A percentile compares a stretch with the other conserved stretches of the same genome.
Evolutionary conservation across 441 rosid genomes (phyloP).

Genomic region (Populus hybrid): DNA sequence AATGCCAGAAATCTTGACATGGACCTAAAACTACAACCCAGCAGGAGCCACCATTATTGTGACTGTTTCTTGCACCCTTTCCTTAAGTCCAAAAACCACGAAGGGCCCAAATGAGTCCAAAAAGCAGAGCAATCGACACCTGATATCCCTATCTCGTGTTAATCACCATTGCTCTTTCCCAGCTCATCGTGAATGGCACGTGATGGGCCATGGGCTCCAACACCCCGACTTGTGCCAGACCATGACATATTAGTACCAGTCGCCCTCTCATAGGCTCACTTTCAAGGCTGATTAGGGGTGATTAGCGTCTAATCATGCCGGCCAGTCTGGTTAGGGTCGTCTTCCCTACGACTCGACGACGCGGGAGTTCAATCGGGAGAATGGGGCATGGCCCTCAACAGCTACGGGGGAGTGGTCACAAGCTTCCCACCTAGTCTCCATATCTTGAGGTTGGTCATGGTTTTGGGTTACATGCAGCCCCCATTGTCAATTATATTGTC

Average conservation of each 20-base stretch:
- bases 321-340: background rate
- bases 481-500: slow-evolving; percentile 32
- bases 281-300: slow-evolving; percentile 7
- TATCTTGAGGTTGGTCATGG: slow-evolving; percentile 16
- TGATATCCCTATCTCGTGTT: too few relatives aligned
- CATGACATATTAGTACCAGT: background rate
- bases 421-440: background rate
- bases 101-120: background rate
- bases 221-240: background rate
- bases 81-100: background rate
- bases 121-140: background rate
- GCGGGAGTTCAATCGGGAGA: background rate
- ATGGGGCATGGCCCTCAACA: slow-evolving; percentile 2
- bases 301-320: slow-evolving; percentile 21
- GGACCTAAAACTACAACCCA: slow-evolving; percentile 8
- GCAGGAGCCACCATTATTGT: slow-evolving; percentile 11
- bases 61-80: background rate
- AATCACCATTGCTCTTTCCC: background rate
- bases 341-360: background rate
- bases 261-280: background rate
- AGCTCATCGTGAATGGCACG: slow-evolving; percentile 17
- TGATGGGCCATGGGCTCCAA: slow-evolving; percentile 22
- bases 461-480: slow-evolving; percentile 20
- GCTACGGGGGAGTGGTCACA: slow-evolving; percentile 14
- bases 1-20: background rate